These are phyloP conservation scores for Colletotrichum sidae DNA, from an alignment of 2,329 filamentous ascomycete genomes.

Conservation along the genomic window DNA sequence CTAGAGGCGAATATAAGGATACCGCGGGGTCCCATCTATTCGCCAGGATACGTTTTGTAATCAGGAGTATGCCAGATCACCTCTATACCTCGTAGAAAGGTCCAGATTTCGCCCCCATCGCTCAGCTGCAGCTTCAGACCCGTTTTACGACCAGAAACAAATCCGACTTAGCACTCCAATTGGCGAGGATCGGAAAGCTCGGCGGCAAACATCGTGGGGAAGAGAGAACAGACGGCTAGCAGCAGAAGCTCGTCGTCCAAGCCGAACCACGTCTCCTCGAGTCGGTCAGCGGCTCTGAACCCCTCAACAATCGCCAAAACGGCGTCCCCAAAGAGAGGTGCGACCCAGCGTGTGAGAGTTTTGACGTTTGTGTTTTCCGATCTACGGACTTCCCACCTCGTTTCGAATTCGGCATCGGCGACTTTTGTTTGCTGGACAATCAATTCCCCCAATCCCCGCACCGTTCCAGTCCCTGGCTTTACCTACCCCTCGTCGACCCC, in stretches of 20 bases:
- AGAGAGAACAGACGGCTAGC: slow-evolving; percentile 5
- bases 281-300: too few relatives aligned
- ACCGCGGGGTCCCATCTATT: too few relatives aligned
- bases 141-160: too few relatives aligned
- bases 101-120: too few relatives aligned
- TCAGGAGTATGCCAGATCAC: too few relatives aligned
- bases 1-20: too few relatives aligned
- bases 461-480: background rate
- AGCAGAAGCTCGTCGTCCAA: background rate
- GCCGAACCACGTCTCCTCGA: too few relatives aligned
- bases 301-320: background rate
- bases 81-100: too few relatives aligned
- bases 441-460: slow-evolving; percentile 31
- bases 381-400: background rate
- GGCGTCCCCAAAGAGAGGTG: slow-evolving; percentile 16
- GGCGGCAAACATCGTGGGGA: slow-evolving; percentile 21
- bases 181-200: slow-evolving; percentile 19
- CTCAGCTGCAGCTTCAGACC: too few relatives aligned
- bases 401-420: background rate
- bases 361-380: background rate
- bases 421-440: background rate
- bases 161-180: background rate
- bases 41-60: too few relatives aligned
- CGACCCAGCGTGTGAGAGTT: background rate
- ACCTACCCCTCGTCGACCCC: slow-evolving; percentile 28